phyloP scores from a whole-genome alignment of 441 rosid genomes.

The Biscutella laevigata region DNA sequence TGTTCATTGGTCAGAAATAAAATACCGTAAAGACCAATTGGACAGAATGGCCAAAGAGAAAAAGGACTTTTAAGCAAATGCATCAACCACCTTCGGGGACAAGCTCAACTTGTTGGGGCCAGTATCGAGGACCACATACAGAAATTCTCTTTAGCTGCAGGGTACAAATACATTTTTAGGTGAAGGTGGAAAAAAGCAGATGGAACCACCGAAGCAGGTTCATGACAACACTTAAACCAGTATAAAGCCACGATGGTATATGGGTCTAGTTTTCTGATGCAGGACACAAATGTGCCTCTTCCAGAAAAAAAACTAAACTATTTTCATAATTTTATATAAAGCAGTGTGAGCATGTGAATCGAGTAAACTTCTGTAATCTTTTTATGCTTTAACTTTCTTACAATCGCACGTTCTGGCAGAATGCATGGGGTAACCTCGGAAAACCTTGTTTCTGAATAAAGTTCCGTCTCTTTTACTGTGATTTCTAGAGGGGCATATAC shows the following conservation, averaged over 20 bases:
- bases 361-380: background rate
- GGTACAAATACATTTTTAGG: slow-evolving; percentile 17
- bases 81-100: slow-evolving; percentile 64
- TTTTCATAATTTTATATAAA: background rate
- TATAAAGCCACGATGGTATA: background rate
- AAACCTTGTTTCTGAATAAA: slow-evolving; percentile 81
- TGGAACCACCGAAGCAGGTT: background rate
- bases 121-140: slow-evolving; percentile 96
- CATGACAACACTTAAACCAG: background rate
- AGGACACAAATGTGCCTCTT: background rate
- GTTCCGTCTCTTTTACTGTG: slow-evolving; percentile 70
- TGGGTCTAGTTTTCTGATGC: background rate
- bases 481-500: slow-evolving; percentile 91
- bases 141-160: slow-evolving; percentile 70
- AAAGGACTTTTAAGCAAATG: slow-evolving; percentile 18
- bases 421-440: slow-evolving; percentile 89
- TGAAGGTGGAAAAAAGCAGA: slow-evolving; percentile 5
- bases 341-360: slow-evolving; percentile 12
- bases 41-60: slow-evolving; percentile 6
- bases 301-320: background rate
- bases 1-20: slow-evolving; percentile 14
- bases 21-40: slow-evolving; percentile 8
- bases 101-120: slow-evolving; percentile 89
- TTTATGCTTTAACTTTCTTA: slow-evolving; percentile 35
- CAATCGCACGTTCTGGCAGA: slow-evolving; percentile 91